Conservation (phyloP, 2,329 filamentous ascomycete species). For the Colletotrichum theobromicola region DNA sequence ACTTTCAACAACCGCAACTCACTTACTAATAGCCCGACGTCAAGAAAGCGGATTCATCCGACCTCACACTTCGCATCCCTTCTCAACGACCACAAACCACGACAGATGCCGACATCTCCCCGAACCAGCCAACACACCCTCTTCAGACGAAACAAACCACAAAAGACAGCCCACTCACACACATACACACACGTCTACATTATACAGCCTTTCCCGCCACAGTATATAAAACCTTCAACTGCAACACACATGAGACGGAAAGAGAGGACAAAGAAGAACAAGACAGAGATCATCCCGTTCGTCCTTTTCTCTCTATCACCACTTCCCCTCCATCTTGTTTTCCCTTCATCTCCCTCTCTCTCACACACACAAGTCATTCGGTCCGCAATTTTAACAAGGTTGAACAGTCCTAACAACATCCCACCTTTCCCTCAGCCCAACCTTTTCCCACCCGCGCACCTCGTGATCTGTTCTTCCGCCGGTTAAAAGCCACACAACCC, state of each 20-base stretch:
- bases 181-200: neutral
- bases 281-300: neutral
- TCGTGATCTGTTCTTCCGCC: neutral
- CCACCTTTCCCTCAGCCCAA: neutral
- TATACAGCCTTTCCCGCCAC: too few species aligned
- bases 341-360: too few species aligned
- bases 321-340: neutral
- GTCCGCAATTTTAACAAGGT: neutral
- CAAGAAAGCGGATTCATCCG: neutral
- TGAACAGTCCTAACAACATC: neutral
- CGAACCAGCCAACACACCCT: neutral
- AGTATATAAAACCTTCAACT: neutral
- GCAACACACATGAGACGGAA: slow-evolving; percentile 10
- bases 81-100: neutral
- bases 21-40: neutral
- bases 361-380: neutral
- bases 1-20: neutral
- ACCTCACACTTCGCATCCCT: neutral
- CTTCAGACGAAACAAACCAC: slow-evolving; percentile 9
- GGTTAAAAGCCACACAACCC: neutral
- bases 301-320: neutral
- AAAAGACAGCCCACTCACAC: neutral
- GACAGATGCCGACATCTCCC: neutral
- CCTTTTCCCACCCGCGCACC: neutral
- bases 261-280: neutral